phyloP scores from a whole-genome alignment of 1,139 yeast genomes.

The Lodderomyces margitis region DNA sequence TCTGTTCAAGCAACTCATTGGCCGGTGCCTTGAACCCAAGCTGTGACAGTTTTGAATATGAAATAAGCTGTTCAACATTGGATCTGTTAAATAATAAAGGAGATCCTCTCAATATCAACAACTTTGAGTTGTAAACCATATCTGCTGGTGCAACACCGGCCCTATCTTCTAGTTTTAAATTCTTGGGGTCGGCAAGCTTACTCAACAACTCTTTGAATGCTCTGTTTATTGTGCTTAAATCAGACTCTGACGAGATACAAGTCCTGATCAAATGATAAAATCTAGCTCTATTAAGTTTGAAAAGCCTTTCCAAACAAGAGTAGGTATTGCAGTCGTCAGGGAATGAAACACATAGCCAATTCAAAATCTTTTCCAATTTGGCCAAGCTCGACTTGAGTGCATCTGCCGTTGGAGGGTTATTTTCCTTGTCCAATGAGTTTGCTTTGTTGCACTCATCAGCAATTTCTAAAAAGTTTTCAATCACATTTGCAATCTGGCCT shows the following conservation, averaged over 20 bases:
- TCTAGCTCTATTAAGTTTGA: slow-evolving; percentile 55
- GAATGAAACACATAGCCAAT: slow-evolving; percentile 61
- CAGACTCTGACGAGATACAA: slow-evolving; percentile 57
- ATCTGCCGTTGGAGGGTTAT: slow-evolving; percentile 24
- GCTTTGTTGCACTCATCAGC: slow-evolving; percentile 33
- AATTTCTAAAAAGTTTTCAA: slow-evolving; percentile 33
- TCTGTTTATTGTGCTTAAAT: slow-evolving; percentile 56
- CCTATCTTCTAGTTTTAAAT: slow-evolving; percentile 36
- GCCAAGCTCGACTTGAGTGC: slow-evolving; percentile 20
- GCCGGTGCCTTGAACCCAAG: slow-evolving; percentile 37
- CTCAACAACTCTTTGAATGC: slow-evolving; percentile 61
- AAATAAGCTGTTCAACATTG: slow-evolving; percentile 55
- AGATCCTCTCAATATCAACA: slow-evolving; percentile 61
- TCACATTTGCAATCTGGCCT: slow-evolving; percentile 49
- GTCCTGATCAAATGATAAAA: slow-evolving; percentile 53
- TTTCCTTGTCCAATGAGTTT: slow-evolving; percentile 36
- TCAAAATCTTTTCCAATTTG: slow-evolving; percentile 56
- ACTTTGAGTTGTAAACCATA: slow-evolving; percentile 50
- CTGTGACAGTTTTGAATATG: slow-evolving; percentile 37
- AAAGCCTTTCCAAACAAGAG: slow-evolving; percentile 50
- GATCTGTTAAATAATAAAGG: slow-evolving; percentile 64
- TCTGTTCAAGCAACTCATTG: slow-evolving; percentile 54
- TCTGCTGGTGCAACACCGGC: slow-evolving; percentile 44
- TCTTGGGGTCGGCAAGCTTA: slow-evolving; percentile 52
- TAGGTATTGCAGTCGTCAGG: slow-evolving; percentile 52